phyloP scores from a whole-genome alignment of 2,329 filamentous ascomycete species.

The Calonectria pseudoturangicola region DNA sequence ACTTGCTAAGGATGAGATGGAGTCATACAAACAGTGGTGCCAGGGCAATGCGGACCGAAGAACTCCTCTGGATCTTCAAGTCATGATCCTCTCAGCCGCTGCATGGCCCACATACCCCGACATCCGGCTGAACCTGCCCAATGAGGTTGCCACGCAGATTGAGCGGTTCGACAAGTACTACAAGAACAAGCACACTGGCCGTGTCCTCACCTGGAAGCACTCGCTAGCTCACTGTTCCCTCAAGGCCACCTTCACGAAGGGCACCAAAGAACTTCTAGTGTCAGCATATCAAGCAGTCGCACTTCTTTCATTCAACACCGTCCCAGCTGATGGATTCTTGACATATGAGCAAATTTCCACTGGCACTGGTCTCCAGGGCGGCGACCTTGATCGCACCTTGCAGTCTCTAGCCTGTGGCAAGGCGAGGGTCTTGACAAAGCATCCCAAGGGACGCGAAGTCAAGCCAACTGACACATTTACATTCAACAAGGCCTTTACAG shows the following conservation, averaged over 20 bases:
- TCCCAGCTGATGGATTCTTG: conserved; percentile 76
- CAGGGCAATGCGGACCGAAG: conserved; percentile 70
- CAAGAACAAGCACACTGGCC: conserved; percentile 90
- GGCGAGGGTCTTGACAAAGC: conserved; percentile 87
- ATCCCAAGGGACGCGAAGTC: conserved; percentile 89
- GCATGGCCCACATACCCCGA: conserved; percentile 96
- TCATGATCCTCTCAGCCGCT: conserved; percentile 92
- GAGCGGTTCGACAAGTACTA: conserved; percentile 91
- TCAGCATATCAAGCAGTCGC: conserved; percentile 95
- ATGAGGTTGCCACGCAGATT: conserved; percentile 84
- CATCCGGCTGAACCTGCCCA: conserved; percentile 81
- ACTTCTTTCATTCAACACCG: conserved; percentile 90
- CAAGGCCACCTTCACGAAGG: conserved; percentile 86
- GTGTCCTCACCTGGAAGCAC: conserved; percentile 93
- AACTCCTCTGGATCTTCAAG: conserved; percentile 78
- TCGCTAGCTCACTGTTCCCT: conserved; percentile 93
- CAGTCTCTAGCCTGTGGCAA: conserved; percentile 97
- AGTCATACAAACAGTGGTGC: conserved; percentile 84
- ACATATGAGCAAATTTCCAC: conserved; percentile 85
- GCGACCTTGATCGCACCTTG: conserved; percentile 90
- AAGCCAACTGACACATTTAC: conserved; percentile 86
- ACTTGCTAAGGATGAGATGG: conserved; percentile 93
- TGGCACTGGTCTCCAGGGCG: conserved; percentile 83
- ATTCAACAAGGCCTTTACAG: conserved; percentile 84
- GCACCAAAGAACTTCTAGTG: conserved; percentile 90